Conservation (phyloP, 75 land plant genomes). For the Cunninghamia lanceolata region DNA sequence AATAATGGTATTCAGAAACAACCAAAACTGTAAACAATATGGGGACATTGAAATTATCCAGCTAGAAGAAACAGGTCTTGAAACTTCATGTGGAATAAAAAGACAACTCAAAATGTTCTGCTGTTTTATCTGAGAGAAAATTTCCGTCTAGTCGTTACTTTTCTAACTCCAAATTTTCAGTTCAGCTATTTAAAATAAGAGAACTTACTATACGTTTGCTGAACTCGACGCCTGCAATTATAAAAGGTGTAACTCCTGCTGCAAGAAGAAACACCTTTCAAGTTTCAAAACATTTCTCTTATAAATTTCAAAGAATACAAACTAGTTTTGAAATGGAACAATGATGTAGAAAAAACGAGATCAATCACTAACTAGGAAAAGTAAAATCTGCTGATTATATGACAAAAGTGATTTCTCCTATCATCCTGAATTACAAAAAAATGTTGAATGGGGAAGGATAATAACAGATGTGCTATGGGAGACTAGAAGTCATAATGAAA, state of each 20-base stretch:
- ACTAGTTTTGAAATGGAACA: background rate
- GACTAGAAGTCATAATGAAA: background rate
- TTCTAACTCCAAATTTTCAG: background rate
- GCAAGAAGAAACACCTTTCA: slow-evolving; percentile 21
- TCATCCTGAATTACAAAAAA: background rate
- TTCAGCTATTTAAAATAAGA: background rate
- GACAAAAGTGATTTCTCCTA: background rate
- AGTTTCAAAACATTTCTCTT: background rate
- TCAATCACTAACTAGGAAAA: background rate
- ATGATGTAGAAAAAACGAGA: background rate
- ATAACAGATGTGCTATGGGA: background rate
- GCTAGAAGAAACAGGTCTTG: background rate
- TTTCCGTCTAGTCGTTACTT: background rate
- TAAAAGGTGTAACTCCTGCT: slow-evolving; percentile 92
- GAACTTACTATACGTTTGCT: slow-evolving; percentile 93
- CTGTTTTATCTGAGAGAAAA: background rate
- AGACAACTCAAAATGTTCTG: background rate
- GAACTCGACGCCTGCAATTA: slow-evolving; percentile 91
- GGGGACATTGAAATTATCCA: background rate
- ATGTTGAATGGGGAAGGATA: background rate
- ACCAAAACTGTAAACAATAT: background rate
- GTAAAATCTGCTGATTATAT: background rate
- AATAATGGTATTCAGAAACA: background rate
- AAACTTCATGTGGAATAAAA: background rate
- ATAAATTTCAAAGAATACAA: background rate